Percentiles rank a stretch among this genome's conserved stretches.
Evolutionary conservation across 2,329 filamentous ascomycete genomes (phyloP).

Genomic region (Sarocladium oryzae): DNA sequence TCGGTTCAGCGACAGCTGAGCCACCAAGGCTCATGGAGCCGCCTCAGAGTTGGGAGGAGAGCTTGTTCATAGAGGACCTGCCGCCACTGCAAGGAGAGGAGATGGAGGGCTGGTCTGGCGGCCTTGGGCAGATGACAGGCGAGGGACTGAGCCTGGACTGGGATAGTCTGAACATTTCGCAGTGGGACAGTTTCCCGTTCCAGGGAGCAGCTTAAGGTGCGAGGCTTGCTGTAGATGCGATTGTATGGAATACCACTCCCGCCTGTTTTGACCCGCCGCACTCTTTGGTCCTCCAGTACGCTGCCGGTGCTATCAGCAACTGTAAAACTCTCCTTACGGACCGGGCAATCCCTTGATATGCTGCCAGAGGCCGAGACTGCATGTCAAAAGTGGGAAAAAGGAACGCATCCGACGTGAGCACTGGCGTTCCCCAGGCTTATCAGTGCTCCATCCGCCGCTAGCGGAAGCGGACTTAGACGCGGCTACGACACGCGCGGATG

Average conservation of each 20-base stretch:
- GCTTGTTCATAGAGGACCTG: constrained; percentile 2
- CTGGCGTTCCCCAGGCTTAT: no score
- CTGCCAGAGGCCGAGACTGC: no score
- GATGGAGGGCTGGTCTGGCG: constrained; percentile 7
- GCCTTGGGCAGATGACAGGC: neutral
- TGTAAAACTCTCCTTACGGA: no score
- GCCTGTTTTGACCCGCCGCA: neutral
- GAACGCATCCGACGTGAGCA: constrained; percentile 1
- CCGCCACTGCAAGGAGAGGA: neutral
- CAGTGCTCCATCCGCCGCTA: constrained; percentile 6
- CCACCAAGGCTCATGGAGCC: constrained; percentile 1
- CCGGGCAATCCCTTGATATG: no score
- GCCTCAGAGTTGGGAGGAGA: constrained; percentile 6
- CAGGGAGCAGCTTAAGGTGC: neutral
- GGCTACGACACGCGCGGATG: constrained; percentile 3
- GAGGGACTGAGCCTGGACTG: constrained; percentile 16
- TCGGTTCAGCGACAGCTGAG: constrained; percentile 10
- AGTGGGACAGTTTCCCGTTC: constrained; percentile 26
- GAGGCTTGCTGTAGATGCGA: neutral
- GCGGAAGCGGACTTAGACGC: constrained; percentile 7
- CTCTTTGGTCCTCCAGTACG: neutral
- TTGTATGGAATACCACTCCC: neutral
- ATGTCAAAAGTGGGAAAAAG: neutral
- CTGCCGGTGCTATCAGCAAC: neutral
- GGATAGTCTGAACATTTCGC: constrained; percentile 24